Base-by-base conservation (phyloP, 1,284 basidiomycete species). In the Microbotryomycetes sp. region DNA sequence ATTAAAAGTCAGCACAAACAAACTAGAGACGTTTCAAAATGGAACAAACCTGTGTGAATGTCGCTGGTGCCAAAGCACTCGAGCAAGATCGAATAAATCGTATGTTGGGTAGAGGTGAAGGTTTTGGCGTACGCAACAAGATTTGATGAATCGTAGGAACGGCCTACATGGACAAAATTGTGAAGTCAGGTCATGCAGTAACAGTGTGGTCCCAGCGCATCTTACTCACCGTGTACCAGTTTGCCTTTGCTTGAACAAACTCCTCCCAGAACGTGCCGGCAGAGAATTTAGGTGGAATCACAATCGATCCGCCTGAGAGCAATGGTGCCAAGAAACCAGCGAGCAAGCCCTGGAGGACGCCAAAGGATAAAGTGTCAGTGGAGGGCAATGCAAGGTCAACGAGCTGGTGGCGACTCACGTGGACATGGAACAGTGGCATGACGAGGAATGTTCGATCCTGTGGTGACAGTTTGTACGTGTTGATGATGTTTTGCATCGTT, bases 381-480 rank as follows among this genome's bases (percentile, higher is more conserved):
- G 1, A 15, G n/a, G 22, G 57, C 6, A 32, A 28, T 15, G 32
- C 42, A 45, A 49, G 16, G 49, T 6, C 16, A 30, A 7, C 14
- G 2, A 45, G 52, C 23, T 30, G 2, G 32, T 19, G 32, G 57
- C 36, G 36, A 54, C 59, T 58, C 31, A 55, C 69, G 57, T 84
- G 83, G 22, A 85, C 83, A 69, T 85, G 84, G 76, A 84, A 86
- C 31, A 85, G 78, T 29, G 84, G 84, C 84, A 86, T 86, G 78
- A 86, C 85, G 29, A 80, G 74, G 68, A 77, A 79, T 12, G 77
- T 77, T n/a, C 77, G 71, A 66, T 79, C 78, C 3, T 49, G 26
- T 0, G 73, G 68, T 7, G 76, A 76, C n/a, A 86, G 77, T 50
- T 79, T 78, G 80, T 85, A 86, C 16, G 82, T 83, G 25, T 78